Evolutionary conservation across 805 yeast genomes (phyloP).

Genomic region (Pichia deserticola): DNA sequence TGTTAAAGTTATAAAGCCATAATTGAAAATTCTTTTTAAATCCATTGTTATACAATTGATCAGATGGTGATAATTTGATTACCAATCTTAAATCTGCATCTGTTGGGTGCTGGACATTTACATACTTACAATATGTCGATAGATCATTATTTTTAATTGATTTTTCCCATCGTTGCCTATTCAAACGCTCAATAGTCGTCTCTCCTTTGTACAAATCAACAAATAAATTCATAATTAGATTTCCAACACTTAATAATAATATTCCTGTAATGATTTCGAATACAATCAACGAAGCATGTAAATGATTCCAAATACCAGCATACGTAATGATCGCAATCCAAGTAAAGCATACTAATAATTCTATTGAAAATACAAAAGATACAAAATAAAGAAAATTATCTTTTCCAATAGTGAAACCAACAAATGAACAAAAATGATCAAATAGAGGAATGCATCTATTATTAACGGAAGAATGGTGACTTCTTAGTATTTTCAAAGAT

Average conservation of each 20-base stretch:
- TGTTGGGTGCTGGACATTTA: slow-evolving; percentile 33
- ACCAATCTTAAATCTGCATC: slow-evolving; percentile 30
- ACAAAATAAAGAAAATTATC: slow-evolving; percentile 55
- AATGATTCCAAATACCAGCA: background rate
- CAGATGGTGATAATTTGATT: slow-evolving; percentile 26
- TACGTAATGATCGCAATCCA: slow-evolving; percentile 31
- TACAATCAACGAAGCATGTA: slow-evolving; percentile 22
- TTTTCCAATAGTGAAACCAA: slow-evolving; percentile 67
- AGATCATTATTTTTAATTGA: slow-evolving; percentile 6
- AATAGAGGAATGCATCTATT: slow-evolving; percentile 59
- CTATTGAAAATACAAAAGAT: slow-evolving; percentile 38
- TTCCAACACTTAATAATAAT: slow-evolving; percentile 38
- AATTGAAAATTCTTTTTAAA: slow-evolving; percentile 27
- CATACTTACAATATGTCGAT: slow-evolving; percentile 28
- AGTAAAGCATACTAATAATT: slow-evolving; percentile 32
- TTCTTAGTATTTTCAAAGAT: slow-evolving; percentile 55
- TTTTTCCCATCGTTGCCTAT: slow-evolving; percentile 22
- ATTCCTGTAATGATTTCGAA: slow-evolving; percentile 38
- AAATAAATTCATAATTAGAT: slow-evolving; percentile 36
- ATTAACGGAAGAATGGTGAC: slow-evolving; percentile 58
- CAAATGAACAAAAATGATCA: slow-evolving; percentile 81
- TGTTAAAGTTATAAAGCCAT: slow-evolving; percentile 21
- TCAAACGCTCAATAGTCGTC: slow-evolving; percentile 25
- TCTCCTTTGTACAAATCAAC: slow-evolving; percentile 36
- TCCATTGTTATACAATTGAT: slow-evolving; percentile 34